Conservation (phyloP, 2,329 filamentous ascomycete species). For the Kalmusia sp. region DNA sequence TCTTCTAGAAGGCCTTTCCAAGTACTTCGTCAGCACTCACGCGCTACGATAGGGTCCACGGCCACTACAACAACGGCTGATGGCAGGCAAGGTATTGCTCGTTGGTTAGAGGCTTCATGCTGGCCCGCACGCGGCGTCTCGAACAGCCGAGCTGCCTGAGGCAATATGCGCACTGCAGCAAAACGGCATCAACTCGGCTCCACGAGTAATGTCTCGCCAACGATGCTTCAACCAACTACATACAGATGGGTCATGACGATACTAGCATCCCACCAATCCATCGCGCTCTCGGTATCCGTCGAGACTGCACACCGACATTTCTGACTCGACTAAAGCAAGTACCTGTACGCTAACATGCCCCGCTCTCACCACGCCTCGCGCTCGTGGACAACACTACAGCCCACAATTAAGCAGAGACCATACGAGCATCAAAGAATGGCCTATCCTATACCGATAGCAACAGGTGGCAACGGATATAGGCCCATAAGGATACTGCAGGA, state of each 20-base stretch:
- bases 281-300: background rate
- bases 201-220: background rate
- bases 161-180: no score
- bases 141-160: background rate
- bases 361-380: slow-evolving; percentile 16
- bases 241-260: background rate
- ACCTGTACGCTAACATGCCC: slow-evolving; percentile 22
- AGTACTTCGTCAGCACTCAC: background rate
- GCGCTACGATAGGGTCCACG: background rate
- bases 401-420: slow-evolving; percentile 25
- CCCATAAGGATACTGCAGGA: background rate
- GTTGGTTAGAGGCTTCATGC: background rate
- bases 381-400: background rate
- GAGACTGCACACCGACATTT: slow-evolving; percentile 39
- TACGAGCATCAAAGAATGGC: slow-evolving; percentile 25
- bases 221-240: background rate
- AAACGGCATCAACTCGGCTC: background rate
- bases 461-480: background rate
- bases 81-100: background rate
- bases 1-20: slow-evolving; percentile 1
- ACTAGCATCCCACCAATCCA: background rate
- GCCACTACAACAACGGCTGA: background rate
- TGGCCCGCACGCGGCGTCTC: background rate
- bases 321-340: slow-evolving; percentile 23
- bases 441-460: background rate